phyloP scores from a whole-genome alignment of 2,329 filamentous ascomycete species.

The Diaporthe citrichinensis region DNA sequence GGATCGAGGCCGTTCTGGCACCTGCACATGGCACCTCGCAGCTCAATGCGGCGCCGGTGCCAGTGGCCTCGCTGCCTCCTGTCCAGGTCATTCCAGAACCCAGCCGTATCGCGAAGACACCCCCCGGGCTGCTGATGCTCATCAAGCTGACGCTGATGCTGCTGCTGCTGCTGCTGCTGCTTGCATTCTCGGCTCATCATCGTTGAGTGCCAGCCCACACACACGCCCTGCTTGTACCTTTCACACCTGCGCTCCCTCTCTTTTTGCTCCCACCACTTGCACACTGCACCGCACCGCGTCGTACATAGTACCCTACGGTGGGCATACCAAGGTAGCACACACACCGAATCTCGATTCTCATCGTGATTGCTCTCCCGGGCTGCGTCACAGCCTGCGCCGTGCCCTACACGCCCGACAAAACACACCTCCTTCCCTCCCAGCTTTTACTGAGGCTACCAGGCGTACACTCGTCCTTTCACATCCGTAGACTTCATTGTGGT shows the following conservation, averaged over 20 bases:
- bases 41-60: slow-evolving; percentile 7
- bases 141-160: background rate
- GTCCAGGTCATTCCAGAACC: slow-evolving; percentile 24
- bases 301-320: background rate
- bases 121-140: background rate
- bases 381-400: slow-evolving; percentile 34
- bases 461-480: background rate
- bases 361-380: slow-evolving; percentile 34
- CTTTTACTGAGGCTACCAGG: background rate
- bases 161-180: too few species aligned
- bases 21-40: slow-evolving; percentile 7
- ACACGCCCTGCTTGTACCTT: slow-evolving; percentile 4
- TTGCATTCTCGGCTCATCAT: background rate
- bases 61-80: background rate
- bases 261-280: too few species aligned
- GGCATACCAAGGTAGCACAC: background rate
- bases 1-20: slow-evolving; percentile 25
- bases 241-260: background rate
- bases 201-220: background rate
- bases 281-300: background rate
- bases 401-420: slow-evolving; percentile 22
- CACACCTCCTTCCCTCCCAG: background rate
- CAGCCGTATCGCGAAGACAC: background rate
- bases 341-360: slow-evolving; percentile 37
- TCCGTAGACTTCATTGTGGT: background rate